Percentiles rank a stretch among this genome's conserved stretches.
phyloP scores from a whole-genome alignment of 495 filamentous ascomycete species.

The Hyaloscypha variabilis region DNA sequence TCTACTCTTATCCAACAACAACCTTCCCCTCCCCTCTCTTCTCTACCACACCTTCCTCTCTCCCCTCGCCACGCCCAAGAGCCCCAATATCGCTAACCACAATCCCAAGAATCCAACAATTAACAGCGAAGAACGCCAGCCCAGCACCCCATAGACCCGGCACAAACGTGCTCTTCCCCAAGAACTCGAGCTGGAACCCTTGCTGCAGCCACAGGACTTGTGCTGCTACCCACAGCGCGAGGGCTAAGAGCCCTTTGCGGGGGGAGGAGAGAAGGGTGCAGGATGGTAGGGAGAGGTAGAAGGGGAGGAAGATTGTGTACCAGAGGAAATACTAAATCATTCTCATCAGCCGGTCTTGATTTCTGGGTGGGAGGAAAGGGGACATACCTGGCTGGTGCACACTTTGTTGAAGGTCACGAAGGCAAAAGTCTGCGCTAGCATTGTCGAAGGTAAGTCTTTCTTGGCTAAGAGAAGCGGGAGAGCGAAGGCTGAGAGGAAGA shows the following conservation, averaged over 20 bases:
- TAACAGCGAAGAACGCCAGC: slow-evolving; percentile 79
- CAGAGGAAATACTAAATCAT: slow-evolving; percentile 86
- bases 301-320: slow-evolving; percentile 91
- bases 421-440: slow-evolving; percentile 98
- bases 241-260: slow-evolving; percentile 60
- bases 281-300: slow-evolving; percentile 70
- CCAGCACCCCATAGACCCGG: slow-evolving; percentile 79
- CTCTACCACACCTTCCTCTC: background rate
- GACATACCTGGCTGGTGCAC: slow-evolving; percentile 89
- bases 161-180: slow-evolving; percentile 82
- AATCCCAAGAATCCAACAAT: slow-evolving; percentile 83
- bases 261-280: slow-evolving; percentile 69
- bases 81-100: slow-evolving; percentile 69
- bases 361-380: background rate
- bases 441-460: slow-evolving; percentile 77
- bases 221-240: slow-evolving; percentile 69
- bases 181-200: slow-evolving; percentile 84
- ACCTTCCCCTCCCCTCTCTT: background rate
- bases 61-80: background rate
- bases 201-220: slow-evolving; percentile 88
- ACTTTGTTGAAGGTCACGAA: slow-evolving; percentile 99
- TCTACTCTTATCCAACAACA: too few relatives aligned
- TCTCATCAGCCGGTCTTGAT: background rate
- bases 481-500: slow-evolving; percentile 72
- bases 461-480: slow-evolving; percentile 84